Evolutionary conservation across 441 rosid genomes (phyloP), one percentile per base, ranked within the genome.

Genomic region (Populus trichocarpa): DNA sequence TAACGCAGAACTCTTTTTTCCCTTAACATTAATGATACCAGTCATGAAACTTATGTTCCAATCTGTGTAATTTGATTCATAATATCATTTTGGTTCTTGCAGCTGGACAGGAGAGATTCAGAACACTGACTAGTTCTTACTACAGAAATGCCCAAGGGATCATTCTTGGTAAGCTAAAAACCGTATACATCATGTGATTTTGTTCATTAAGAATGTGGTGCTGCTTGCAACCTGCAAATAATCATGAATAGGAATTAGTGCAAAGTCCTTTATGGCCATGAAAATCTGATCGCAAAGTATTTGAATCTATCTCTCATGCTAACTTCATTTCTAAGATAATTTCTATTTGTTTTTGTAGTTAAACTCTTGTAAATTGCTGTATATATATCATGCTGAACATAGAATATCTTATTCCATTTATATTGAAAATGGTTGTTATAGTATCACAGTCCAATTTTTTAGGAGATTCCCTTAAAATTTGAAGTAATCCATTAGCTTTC

Each of bases 31-130:
- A n/a, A 20, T 57, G 36, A 28, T 25, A 22, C 74, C 30, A 38
- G 20, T 6, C 0, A 3, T 30, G 70, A 69, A 74, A 30, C 63
- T 23, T 69, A 14, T 46, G 25, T 26, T 57, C 25, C 16, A 40
- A 50, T 33, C 14, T 28, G 30, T n/a, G 74, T 57, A 18, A 7
- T 25, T 64, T 83, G 25, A 74, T 80, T 74, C 67, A 33, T 65
- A 25, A 69, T 72, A 77, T 82, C 57, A 0, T 67, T 67, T 67
- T 73, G 26, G 63, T 68, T 84, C 66, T 83, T 87, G 90, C 89
- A 95, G 99, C 99, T 85, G 99, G 99, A 79, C 97, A 95, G 84
- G 99, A 95, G 80, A 92, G 90, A 84, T 93, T 92, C 88, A 88
- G 99, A 79, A 86, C 99, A 79, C 74, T 95, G 82, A 93, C 99